A percentile compares a stretch with the other conserved stretches of the same genome.
phyloP scores from a whole-genome alignment of 805 yeast species.

The Kuraishia hungarica region DNA sequence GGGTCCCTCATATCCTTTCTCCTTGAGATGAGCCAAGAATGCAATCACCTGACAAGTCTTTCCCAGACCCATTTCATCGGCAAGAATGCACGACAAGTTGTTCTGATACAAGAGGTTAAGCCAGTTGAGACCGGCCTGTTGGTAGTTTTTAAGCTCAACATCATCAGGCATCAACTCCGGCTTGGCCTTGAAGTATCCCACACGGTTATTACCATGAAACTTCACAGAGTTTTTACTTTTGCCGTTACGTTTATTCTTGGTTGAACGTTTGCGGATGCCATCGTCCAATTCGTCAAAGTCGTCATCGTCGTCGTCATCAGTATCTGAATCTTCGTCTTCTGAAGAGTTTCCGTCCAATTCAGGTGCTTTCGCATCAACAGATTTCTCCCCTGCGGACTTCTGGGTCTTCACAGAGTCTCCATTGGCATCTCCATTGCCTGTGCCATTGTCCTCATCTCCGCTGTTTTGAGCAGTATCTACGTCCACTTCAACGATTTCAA shows the following conservation, averaged over 20 bases:
- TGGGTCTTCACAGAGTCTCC: not conserved
- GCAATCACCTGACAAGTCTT: conserved; percentile 95
- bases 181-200: conserved; percentile 52
- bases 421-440: not conserved
- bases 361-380: not conserved
- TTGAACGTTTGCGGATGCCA: conserved; percentile 1
- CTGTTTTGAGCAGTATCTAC: conserved; percentile 16
- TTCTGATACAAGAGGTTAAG: conserved; percentile 68
- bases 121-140: conserved; percentile 98
- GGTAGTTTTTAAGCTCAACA: conserved; percentile 74
- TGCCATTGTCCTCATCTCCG: not conserved
- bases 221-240: not conserved
- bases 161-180: conserved; percentile 61
- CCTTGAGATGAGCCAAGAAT: conserved; percentile 78
- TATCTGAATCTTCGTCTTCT: not conserved
- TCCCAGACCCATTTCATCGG: conserved; percentile 98
- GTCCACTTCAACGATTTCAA: conserved; percentile 50
- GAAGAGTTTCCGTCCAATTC: not conserved
- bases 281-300: conserved; percentile 18
- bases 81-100: conserved; percentile 82
- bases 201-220: conserved; percentile 7
- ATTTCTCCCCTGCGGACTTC: not conserved
- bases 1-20: conserved; percentile 55
- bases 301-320: conserved; percentile 17
- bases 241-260: conserved; percentile 3